Evolutionary conservation across 352 stramenopile genomes (phyloP).

Genomic region (Phytophthora sojae): DNA sequence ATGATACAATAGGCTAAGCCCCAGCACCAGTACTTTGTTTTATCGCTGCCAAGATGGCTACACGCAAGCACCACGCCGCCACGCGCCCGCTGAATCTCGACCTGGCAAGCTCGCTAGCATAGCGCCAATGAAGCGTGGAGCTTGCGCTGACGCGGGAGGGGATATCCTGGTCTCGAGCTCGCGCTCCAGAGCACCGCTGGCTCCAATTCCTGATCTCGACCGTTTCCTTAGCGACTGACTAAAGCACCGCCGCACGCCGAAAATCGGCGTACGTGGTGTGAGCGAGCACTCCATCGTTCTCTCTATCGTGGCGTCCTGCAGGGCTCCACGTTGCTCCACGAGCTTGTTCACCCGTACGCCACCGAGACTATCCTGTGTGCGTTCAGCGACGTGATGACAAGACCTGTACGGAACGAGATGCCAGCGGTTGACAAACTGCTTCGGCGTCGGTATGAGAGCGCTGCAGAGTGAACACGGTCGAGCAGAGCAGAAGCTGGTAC

Average conservation of each 20-base stretch:
- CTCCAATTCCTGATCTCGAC: background rate
- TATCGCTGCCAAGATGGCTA: slow-evolving; percentile 14
- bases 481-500: slow-evolving; percentile 3
- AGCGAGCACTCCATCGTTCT: background rate
- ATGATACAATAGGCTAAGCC: no score
- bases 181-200: background rate
- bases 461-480: background rate
- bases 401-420: background rate
- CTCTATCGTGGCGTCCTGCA: background rate
- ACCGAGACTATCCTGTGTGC: background rate
- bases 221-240: background rate
- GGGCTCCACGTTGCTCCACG: background rate
- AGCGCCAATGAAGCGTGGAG: background rate
- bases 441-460: background rate
- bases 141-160: background rate
- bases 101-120: background rate
- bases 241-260: background rate
- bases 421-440: background rate
- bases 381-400: background rate
- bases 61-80: slow-evolving; percentile 10
- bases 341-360: background rate
- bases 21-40: no score
- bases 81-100: background rate
- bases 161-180: background rate
- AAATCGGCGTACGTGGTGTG: background rate